Conservation (phyloP, 495 filamentous ascomycete species). For the Podospora comata region DNA sequence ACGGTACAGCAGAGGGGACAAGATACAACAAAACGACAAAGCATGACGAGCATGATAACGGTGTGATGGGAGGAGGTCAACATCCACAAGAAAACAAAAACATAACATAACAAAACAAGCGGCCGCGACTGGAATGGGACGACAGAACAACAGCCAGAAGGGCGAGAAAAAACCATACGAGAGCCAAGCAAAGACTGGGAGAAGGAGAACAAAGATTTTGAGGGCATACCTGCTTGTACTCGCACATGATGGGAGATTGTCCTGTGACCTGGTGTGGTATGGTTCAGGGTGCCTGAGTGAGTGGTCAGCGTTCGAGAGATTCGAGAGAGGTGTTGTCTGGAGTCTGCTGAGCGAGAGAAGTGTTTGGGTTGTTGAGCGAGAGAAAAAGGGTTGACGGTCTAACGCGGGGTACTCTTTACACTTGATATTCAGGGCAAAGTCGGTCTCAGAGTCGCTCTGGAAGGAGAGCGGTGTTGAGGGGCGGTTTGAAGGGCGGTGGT, state of each 20-base stretch:
- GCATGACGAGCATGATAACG: neutral
- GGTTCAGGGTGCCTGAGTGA: neutral
- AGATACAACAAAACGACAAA: neutral
- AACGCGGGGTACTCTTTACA: neutral
- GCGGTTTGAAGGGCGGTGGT: neutral
- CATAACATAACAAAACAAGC: no score
- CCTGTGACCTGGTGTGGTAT: neutral
- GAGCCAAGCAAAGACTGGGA: neutral
- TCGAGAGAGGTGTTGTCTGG: no score
- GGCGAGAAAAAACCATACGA: neutral
- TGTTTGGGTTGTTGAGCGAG: no score
- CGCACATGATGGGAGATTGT: neutral
- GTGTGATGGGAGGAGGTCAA: no score
- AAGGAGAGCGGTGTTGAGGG: neutral
- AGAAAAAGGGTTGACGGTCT: neutral
- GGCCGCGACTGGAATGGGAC: neutral
- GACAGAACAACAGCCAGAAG: neutral
- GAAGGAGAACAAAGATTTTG: neutral
- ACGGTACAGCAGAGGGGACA: neutral
- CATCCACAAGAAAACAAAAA: neutral
- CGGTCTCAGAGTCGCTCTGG: neutral
- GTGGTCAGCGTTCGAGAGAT: neutral
- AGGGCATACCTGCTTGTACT: neutral
- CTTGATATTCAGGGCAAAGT: neutral
- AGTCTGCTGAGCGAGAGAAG: no score